Conservation (phyloP, 768 basidiomycete genomes). For the Saitozyma sp. region DNA sequence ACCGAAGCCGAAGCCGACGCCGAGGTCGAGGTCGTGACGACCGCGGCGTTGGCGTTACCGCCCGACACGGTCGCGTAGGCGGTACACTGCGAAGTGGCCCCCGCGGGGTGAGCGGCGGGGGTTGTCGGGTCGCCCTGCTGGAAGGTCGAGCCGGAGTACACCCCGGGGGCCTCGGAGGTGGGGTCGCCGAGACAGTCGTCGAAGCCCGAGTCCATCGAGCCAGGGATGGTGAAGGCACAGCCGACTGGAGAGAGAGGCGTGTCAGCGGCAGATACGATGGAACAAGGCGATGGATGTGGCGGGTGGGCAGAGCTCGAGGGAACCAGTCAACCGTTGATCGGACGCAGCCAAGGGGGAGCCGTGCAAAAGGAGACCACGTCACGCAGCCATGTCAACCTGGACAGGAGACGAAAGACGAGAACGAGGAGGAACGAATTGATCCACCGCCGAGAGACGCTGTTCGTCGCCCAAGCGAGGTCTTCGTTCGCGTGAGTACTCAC, state of each 20-base stretch:
- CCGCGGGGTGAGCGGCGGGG: constrained; percentile 56
- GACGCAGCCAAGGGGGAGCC: too few species aligned
- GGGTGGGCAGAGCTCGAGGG: too few species aligned
- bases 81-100: constrained; percentile 65
- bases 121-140: constrained; percentile 55
- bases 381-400: constrained; percentile 8
- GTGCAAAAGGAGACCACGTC: too few species aligned
- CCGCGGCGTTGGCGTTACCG: constrained; percentile 27
- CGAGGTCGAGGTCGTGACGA: constrained; percentile 6
- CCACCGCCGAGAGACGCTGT: neutral
- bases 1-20: constrained; percentile 13
- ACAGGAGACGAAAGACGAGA: neutral
- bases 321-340: too few species aligned
- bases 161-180: constrained; percentile 45
- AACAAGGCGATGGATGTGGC: too few species aligned
- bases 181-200: constrained; percentile 40
- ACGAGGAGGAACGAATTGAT: neutral
- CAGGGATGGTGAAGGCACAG: constrained; percentile 46
- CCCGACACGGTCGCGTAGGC: constrained; percentile 59
- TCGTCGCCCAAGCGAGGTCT: too few species aligned
- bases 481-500: constrained; percentile 36
- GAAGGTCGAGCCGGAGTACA: constrained; percentile 55
- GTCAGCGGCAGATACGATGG: too few species aligned
- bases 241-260: constrained; percentile 22
- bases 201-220: constrained; percentile 33